These are phyloP conservation scores for Colletotrichum cereale DNA, from an alignment of 2,329 filamentous ascomycete genomes.

Conservation along the genomic window DNA sequence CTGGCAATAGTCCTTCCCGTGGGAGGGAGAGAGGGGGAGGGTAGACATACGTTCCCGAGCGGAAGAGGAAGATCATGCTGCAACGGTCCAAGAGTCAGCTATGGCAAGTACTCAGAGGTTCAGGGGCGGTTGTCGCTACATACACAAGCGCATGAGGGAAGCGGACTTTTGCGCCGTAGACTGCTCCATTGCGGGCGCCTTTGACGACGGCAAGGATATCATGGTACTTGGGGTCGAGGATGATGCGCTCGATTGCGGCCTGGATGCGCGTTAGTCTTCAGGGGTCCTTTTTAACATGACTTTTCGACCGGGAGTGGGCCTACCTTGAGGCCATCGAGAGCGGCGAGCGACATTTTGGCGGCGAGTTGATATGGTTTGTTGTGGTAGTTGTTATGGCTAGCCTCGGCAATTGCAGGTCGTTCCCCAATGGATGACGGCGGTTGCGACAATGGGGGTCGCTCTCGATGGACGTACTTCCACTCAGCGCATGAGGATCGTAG, in stretches of 20 bases:
- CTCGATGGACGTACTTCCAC: constrained; percentile 8
- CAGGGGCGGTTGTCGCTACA: constrained; percentile 40
- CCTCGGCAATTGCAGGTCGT: constrained; percentile 34
- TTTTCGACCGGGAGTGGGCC: background rate
- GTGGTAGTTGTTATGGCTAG: constrained; percentile 20
- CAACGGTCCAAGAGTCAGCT: constrained; percentile 6
- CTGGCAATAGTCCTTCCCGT: background rate
- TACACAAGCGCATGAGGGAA: constrained; percentile 96
- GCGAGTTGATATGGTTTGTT: background rate
- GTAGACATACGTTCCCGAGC: constrained; percentile 81
- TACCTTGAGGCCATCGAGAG: constrained; percentile 40
- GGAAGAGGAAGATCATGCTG: constrained; percentile 97
- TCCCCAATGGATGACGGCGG: background rate
- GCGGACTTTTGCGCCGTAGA: constrained; percentile 97
- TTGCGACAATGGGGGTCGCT: constrained; percentile 26
- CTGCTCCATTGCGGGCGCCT: constrained; percentile 93
- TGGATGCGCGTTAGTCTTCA: constrained; percentile 50
- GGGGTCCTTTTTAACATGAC: no score
- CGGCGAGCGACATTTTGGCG: constrained; percentile 36
- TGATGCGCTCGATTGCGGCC: constrained; percentile 79
- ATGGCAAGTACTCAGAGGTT: background rate
- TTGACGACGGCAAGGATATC: constrained; percentile 89
- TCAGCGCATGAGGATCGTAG: constrained; percentile 26
- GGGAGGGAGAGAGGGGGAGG: constrained; percentile 17
- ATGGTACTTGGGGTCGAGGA: constrained; percentile 87